Evolutionary conservation across 768 basidiomycete genomes (phyloP).

Genomic region (Agrocybe praecox): DNA sequence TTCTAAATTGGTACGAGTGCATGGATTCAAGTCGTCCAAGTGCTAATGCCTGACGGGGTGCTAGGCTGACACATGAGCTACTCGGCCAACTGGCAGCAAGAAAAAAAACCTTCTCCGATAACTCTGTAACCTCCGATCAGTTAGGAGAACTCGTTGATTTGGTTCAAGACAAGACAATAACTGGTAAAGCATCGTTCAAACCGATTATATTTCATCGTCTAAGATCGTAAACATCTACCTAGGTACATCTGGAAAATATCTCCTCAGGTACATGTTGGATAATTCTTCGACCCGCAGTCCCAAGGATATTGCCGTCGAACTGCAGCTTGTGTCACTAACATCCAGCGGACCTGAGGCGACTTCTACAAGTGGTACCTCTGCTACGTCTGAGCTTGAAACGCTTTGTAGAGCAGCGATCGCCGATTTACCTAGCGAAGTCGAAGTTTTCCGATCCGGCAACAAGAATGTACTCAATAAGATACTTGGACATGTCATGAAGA

Average conservation of each 20-base stretch:
- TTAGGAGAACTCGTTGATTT: slow-evolving; percentile 81
- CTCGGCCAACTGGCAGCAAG: slow-evolving; percentile 72
- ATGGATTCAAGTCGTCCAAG: not conserved
- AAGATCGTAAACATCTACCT: slow-evolving; percentile 2
- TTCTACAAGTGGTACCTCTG: slow-evolving; percentile 12
- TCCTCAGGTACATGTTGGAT: slow-evolving; percentile 73
- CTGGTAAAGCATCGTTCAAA: slow-evolving; percentile 49
- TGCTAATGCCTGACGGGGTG: not conserved
- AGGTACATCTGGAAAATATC: slow-evolving; percentile 80
- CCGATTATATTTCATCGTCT: not conserved
- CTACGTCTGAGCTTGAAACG: slow-evolving; percentile 38
- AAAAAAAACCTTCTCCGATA: slow-evolving; percentile 55
- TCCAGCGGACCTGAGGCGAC: slow-evolving; percentile 4
- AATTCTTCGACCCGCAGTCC: slow-evolving; percentile 38
- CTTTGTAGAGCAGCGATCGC: slow-evolving; percentile 69
- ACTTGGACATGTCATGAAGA: slow-evolving; percentile 85
- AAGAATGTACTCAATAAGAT: slow-evolving; percentile 80
- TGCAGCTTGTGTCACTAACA: slow-evolving; percentile 47
- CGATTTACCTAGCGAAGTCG: slow-evolving; percentile 66
- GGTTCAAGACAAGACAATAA: slow-evolving; percentile 65
- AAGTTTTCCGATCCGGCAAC: slow-evolving; percentile 68
- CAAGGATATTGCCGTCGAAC: slow-evolving; percentile 46
- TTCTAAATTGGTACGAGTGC: slow-evolving; percentile 80
- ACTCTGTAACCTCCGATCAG: slow-evolving; percentile 60
- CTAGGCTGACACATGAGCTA: slow-evolving; percentile 88